Percentiles rank a stretch among this genome's conserved stretches.
Conservation (phyloP, 257 asterid genomes). For the Ilex asprella region DNA sequence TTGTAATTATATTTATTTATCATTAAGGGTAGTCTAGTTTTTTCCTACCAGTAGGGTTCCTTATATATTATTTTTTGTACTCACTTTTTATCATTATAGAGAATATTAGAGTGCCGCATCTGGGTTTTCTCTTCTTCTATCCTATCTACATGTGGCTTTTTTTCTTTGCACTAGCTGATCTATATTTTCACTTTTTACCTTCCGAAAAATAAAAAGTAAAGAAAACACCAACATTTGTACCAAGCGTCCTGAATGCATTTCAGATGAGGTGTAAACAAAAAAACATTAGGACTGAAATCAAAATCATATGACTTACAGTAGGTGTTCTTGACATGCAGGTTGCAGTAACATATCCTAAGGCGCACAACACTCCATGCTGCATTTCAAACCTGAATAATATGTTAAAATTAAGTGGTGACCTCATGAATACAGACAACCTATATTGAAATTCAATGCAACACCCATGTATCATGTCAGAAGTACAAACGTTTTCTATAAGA, state of each 20-base stretch:
- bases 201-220: neutral
- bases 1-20: too few species aligned
- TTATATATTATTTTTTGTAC: too few species aligned
- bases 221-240: neutral
- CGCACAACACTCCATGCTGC: constrained; percentile 75
- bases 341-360: constrained; percentile 85
- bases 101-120: too few species aligned
- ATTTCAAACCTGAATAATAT: constrained; percentile 66
- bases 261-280: neutral
- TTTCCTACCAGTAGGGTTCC: too few species aligned
- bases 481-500: neutral
- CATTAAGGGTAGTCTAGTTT: too few species aligned
- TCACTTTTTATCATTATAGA: too few species aligned
- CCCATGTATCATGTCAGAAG: neutral
- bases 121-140: too few species aligned
- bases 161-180: too few species aligned
- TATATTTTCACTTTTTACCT: too few species aligned
- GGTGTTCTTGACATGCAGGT: constrained; percentile 60
- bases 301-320: constrained; percentile 52
- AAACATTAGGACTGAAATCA: neutral
- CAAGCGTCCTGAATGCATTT: constrained; percentile 7
- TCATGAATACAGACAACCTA: neutral
- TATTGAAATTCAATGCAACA: neutral
- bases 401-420: neutral
- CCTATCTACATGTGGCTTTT: too few species aligned